Conservation (phyloP, 2,329 filamentous ascomycete species). For the Plenodomus tracheiphilus region DNA sequence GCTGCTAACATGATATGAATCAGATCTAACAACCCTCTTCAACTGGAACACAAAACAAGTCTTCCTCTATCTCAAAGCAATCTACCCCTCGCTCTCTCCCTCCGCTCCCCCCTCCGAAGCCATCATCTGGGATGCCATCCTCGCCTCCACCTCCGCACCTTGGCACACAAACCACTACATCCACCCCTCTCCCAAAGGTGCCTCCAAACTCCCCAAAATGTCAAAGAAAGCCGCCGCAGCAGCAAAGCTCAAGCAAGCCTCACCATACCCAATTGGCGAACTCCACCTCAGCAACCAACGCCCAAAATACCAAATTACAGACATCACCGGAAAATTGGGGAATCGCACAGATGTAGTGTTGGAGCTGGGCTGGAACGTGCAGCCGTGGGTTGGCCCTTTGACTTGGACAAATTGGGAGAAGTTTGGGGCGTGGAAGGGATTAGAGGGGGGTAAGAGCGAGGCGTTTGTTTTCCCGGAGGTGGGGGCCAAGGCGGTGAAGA, state of each 20-base stretch:
- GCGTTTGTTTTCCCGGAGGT: conserved; percentile 67
- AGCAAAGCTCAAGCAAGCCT: conserved; percentile 9
- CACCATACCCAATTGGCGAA: conserved; percentile 61
- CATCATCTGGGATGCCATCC: conserved; percentile 95
- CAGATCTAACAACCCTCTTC: conserved; percentile 89
- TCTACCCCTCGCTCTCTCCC: conserved; percentile 57
- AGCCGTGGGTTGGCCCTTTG: conserved; percentile 91
- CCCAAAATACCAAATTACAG: conserved; percentile 96
- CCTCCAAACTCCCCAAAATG: conserved; percentile 38
- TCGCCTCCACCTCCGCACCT: conserved; percentile 70
- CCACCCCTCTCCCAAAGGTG: conserved; percentile 61
- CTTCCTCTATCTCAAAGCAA: conserved; percentile 93
- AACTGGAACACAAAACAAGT: conserved; percentile 99
- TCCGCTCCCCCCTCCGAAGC: conserved; percentile 59
- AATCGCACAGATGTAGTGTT: conserved; percentile 74
- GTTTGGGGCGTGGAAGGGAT: conserved; percentile 65
- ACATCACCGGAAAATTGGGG: conserved; percentile 78
- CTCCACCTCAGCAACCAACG: conserved; percentile 80
- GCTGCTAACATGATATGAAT: too few relatives aligned
- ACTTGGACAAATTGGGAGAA: conserved; percentile 67
- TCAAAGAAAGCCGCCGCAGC: conserved; percentile 38
- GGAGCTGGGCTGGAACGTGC: conserved; percentile 90
- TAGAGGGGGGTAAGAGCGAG: conserved; percentile 67
- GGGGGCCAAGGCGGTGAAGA: conserved; percentile 65
- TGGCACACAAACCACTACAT: conserved; percentile 56